Evolutionary conservation across 2,329 filamentous ascomycete genomes (phyloP), one percentile per base, ranked within the genome.

Genomic region (Endoconidiophora polonica): DNA sequence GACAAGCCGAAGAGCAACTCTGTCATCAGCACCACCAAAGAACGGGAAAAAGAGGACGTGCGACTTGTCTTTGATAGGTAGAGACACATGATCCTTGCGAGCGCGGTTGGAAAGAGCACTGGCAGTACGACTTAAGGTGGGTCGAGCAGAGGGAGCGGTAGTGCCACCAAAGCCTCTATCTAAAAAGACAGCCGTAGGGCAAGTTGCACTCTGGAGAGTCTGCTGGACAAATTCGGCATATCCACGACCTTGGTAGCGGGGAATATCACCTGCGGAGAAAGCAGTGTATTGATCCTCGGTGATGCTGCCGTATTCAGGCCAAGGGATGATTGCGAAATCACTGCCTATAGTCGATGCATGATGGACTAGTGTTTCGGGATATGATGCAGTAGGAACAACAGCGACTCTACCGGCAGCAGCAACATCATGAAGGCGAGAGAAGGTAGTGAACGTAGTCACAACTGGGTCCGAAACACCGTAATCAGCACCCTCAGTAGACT

Each of bases 31-130:
- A 6, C 85, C 85, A 16, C 90, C 88, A 53, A 94, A 80, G 65
- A 86, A 96, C 0, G 88, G 83, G 49, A 94, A 70, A 61, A 94
- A 88, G 56, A 96, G 73, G 60, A 90, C 86, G 60, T 94, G 86
- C 36, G 77, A 79, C 54, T 79, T 80, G 58, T 85, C 76, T 4
- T 71, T 68, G 4, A 79, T 71, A 0, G 81, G 77, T 1, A 73
- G 67, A 18, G 73, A 65, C 0, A 72, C 66, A 9, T 75, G 65
- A 48, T 82, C 76, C n/a, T 69, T 66, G 29, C 71, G 65, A 54
- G 64, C 50, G 56, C 75, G 77, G 54, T 73, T 70, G 44, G 83
- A 63, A 36, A 81, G 84, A 44, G 79, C 59, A 4, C 69, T 66
- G 52, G 78, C 71, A 46, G 62, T 63, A 9, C 80, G 61, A n/a